Base-by-base conservation (phyloP, 2,329 filamentous ascomycete genomes). In the Aspergillus oerlinghausenensis region DNA sequence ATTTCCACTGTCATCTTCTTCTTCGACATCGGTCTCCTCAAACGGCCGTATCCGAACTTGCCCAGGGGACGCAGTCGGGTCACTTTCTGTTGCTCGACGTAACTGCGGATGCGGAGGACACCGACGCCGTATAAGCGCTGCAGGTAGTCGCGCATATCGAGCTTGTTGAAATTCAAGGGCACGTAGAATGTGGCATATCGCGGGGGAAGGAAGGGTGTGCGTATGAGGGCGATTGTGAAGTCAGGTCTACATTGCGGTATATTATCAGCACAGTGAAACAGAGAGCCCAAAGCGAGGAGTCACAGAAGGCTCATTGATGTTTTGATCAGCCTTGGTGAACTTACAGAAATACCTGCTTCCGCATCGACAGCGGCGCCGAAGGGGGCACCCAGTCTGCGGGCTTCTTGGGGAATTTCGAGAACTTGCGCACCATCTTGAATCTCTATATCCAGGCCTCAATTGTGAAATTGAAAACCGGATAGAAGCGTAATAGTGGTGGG, bases 1-100 rank as follows among this genome's bases (percentile, higher is more conserved):
- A 99, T 84, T 80, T 97, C 90, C 48, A 95, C 90, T 45, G 89
- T 96, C 94, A 99, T 99, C 74, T 87, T 89, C 83, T 99, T 99
- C 68, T 87, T 82, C 51, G 86, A 79, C 62, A 83, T 80, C 26
- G 89, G 88, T 25, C 93, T 84, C 73, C 85, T 87, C 80, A 85
- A 86, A 60, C 81, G 81, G 59, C 82, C 80, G 67, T 75, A 79
- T 58, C 73, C 70, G 70, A 70, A 72, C 72, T 65, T 74, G 43
- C 62, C 69, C 49, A 64, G 58, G 42, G 60, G 65, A 17, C 64
- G 66, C 65, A 68, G 68, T 52, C 63, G 83, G 56, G 82, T 82
- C 38, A 88, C 73, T 49, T 82, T 84, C 71, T 85, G 82, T 75
- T 88, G 84, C 67, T 89, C 86, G 69, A 97, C 84, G 70, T 85